Conservation (phyloP, 2,329 filamentous ascomycete genomes). For the Pyrenophora seminiperda region DNA sequence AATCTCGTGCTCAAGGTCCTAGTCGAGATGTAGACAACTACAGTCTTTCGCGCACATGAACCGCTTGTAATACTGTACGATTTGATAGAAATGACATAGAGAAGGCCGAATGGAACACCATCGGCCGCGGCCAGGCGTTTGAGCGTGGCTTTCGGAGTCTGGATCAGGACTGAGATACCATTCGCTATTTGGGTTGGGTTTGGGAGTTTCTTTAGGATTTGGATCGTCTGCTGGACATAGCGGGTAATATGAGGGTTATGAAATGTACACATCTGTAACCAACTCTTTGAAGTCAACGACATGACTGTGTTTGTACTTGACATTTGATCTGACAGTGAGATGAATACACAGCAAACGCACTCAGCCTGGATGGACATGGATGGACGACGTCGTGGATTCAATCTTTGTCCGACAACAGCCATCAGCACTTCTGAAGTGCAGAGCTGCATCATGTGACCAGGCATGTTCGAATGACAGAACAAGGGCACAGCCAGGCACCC, state of each 20-base stretch:
- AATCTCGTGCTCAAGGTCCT: constrained; percentile 60
- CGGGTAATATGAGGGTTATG: neutral
- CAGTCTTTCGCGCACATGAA: neutral
- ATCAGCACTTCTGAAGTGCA: no score
- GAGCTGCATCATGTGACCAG: no score
- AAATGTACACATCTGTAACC: no score
- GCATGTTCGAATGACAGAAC: no score
- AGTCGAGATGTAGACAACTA: constrained; percentile 33
- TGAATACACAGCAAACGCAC: no score
- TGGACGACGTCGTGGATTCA: no score
- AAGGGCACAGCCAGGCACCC: no score
- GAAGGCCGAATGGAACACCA: neutral
- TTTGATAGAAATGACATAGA: constrained; percentile 17
- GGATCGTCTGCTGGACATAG: neutral
- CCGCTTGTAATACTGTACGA: constrained; percentile 10
- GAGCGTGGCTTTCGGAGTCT: constrained; percentile 3
- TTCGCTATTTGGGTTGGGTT: constrained; percentile 11
- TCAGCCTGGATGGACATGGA: no score
- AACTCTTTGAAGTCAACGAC: no score
- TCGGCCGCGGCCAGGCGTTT: constrained; percentile 16
- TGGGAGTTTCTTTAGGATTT: constrained; percentile 11
- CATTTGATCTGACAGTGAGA: no score
- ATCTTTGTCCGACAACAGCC: no score
- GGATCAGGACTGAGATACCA: constrained; percentile 22
- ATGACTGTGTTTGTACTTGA: no score